A percentile compares a stretch with the other conserved stretches of the same genome.
Conservation (phyloP, 768 basidiomycete genomes). For the Podaxis carcinomalis region DNA sequence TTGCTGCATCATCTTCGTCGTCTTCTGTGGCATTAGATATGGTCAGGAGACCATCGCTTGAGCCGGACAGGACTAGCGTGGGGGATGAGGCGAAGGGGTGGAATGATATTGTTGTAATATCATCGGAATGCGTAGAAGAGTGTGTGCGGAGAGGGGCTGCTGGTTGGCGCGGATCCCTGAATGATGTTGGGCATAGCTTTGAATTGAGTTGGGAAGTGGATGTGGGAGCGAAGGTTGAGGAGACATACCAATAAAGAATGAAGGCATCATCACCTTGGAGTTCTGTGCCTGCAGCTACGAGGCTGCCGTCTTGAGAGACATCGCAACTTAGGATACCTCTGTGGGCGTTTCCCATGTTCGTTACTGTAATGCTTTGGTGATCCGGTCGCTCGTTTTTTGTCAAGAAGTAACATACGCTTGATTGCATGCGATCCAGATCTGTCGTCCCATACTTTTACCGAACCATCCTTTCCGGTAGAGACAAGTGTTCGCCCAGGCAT, state of each 20-base stretch:
- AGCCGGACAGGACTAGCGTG: constrained; percentile 64
- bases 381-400: constrained; percentile 22
- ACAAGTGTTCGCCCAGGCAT: constrained; percentile 42
- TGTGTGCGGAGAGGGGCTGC: constrained; percentile 68
- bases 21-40: constrained; percentile 66
- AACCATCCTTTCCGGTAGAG: constrained; percentile 69
- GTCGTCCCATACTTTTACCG: constrained; percentile 73
- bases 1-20: constrained; percentile 85
- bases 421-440: constrained; percentile 48
- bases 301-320: constrained; percentile 62
- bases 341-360: constrained; percentile 28
- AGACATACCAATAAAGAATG: constrained; percentile 73
- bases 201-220: not conserved
- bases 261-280: constrained; percentile 77
- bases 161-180: constrained; percentile 84
- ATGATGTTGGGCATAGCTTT: not conserved
- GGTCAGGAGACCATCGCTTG: constrained; percentile 80
- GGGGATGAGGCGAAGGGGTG: constrained; percentile 17
- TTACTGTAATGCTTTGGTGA: constrained; percentile 46
- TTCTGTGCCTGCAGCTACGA: constrained; percentile 81
- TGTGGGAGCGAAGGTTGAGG: not conserved
- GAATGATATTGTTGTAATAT: constrained; percentile 76
- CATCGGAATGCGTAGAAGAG: constrained; percentile 87
- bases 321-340: constrained; percentile 62
- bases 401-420: constrained; percentile 47